Percentiles rank a stretch among this genome's conserved stretches.
Evolutionary conservation across 1,139 yeast genomes (phyloP).

Genomic region (Blastobotrys ciferrii): DNA sequence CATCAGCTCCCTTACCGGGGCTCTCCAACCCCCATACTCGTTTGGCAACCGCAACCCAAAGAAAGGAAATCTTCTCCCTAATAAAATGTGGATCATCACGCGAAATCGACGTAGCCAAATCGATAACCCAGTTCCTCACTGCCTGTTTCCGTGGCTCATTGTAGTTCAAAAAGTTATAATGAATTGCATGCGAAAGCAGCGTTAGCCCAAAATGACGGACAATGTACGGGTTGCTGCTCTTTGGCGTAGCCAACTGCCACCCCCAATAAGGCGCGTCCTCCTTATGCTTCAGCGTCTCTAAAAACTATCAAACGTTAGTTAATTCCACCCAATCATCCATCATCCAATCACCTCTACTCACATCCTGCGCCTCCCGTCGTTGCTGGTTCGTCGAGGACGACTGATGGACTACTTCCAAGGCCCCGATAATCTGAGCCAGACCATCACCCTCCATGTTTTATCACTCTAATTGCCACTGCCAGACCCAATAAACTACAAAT

Average conservation of each 20-base stretch:
- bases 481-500: not conserved
- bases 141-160: constrained; percentile 67
- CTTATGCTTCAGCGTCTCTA: constrained; percentile 71
- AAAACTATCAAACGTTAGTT: constrained; percentile 43
- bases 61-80: constrained; percentile 81
- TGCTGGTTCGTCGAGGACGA: constrained; percentile 60
- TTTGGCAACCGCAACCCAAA: constrained; percentile 94
- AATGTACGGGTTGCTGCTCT: constrained; percentile 60
- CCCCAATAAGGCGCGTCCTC: constrained; percentile 94
- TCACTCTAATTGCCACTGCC: not conserved
- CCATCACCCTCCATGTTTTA: constrained; percentile 31
- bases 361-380: constrained; percentile 43
- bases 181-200: constrained; percentile 70
- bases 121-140: constrained; percentile 80
- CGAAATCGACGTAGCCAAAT: constrained; percentile 59
- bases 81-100: constrained; percentile 82
- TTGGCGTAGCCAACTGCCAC: constrained; percentile 71
- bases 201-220: constrained; percentile 91
- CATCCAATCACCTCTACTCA: constrained; percentile 25
- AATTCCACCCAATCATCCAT: not conserved
- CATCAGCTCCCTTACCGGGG: constrained; percentile 5
- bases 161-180: constrained; percentile 51
- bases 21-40: constrained; percentile 74
- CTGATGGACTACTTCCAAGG: constrained; percentile 75
- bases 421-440: constrained; percentile 52